Evolutionary conservation across 2,329 filamentous ascomycete genomes (phyloP).

Genomic region (Ascomycota sp.): DNA sequence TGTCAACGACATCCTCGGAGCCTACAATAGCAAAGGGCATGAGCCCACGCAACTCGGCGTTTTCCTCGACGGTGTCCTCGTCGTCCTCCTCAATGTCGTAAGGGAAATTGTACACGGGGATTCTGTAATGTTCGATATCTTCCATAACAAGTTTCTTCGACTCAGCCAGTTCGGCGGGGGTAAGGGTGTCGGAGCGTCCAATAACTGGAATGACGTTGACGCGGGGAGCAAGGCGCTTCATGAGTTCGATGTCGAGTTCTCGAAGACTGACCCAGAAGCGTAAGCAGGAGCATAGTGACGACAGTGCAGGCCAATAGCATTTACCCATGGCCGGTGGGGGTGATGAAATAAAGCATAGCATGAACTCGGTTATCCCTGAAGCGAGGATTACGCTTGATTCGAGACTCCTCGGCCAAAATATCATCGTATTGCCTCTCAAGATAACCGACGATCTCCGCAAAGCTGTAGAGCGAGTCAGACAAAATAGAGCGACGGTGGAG

Average conservation of each 20-base stretch:
- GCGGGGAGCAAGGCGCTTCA: conserved; percentile 95
- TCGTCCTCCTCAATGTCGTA: conserved; percentile 99
- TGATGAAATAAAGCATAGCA: conserved; percentile 97
- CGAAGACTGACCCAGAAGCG: conserved; percentile 44
- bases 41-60: conserved; percentile 85
- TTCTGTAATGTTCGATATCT: conserved; percentile 98
- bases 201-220: conserved; percentile 99
- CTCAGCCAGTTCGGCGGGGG: conserved; percentile 86
- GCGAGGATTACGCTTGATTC: conserved; percentile 99
- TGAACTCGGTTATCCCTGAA: conserved; percentile 99
- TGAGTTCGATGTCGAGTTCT: conserved; percentile 97
- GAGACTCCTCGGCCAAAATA: conserved; percentile 95
- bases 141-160: conserved; percentile 99
- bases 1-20: conserved; percentile 86
- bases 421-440: conserved; percentile 99
- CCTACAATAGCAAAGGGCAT: conserved; percentile 99
- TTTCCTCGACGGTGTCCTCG: conserved; percentile 97
- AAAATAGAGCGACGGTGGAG: not conserved
- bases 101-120: conserved; percentile 99
- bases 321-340: conserved; percentile 85
- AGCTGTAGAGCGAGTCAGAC: conserved; percentile 32
- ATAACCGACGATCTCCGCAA: conserved; percentile 93
- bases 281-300: not conserved
- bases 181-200: conserved; percentile 93
- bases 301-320: conserved; percentile 6